Percentiles rank a stretch among this genome's conserved stretches.
Evolutionary conservation across 805 yeast species (phyloP).

Genomic region (Kodamaea fukazawae): DNA sequence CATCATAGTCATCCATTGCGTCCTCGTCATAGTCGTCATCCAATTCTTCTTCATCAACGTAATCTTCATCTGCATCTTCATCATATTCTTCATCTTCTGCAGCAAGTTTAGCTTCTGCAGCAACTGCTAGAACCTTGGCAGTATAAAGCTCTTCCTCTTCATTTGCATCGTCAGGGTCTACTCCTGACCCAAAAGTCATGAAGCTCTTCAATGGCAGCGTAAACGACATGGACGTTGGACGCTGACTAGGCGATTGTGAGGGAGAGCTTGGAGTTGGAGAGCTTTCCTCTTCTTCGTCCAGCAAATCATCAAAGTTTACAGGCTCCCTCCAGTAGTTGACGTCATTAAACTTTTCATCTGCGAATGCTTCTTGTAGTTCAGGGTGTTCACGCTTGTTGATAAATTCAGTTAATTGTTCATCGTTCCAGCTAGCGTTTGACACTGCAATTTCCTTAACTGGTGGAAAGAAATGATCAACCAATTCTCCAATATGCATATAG

Average conservation of each 20-base stretch:
- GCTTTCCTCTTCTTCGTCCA: slow-evolving; percentile 25
- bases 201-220: slow-evolving; percentile 42
- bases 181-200: slow-evolving; percentile 35
- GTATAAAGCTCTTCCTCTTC: slow-evolving; percentile 1
- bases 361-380: slow-evolving; percentile 9
- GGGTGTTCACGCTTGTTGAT: slow-evolving; percentile 21
- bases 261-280: slow-evolving; percentile 1
- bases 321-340: slow-evolving; percentile 93
- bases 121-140: background rate
- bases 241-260: slow-evolving; percentile 22
- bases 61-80: slow-evolving; percentile 18
- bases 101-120: slow-evolving; percentile 12
- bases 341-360: slow-evolving; percentile 72
- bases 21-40: slow-evolving; percentile 14
- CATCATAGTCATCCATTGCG: slow-evolving; percentile 27
- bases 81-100: slow-evolving; percentile 26
- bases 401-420: slow-evolving; percentile 34
- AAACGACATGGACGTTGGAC: slow-evolving; percentile 36
- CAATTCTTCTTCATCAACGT: slow-evolving; percentile 16
- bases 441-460: slow-evolving; percentile 48
- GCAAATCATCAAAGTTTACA: slow-evolving; percentile 57
- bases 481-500: slow-evolving; percentile 84
- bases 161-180: slow-evolving; percentile 14
- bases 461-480: slow-evolving; percentile 97
- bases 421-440: slow-evolving; percentile 33